Evolutionary conservation across 163 green algal genomes (phyloP).

Genomic region (Scenedesmus sp.): DNA sequence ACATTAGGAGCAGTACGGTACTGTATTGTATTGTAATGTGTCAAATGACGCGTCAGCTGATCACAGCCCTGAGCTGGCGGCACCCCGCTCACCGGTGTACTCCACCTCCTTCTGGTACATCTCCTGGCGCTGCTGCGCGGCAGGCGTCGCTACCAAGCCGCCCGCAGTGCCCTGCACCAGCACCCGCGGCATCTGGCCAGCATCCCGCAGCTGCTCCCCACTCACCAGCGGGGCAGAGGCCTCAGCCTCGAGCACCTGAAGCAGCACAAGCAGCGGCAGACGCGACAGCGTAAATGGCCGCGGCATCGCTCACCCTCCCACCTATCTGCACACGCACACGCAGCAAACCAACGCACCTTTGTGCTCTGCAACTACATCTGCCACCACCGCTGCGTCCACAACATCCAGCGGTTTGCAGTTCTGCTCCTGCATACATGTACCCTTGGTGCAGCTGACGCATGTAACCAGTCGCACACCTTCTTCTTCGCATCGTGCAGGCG

Average conservation of each 20-base stretch:
- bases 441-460: neutral
- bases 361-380: no score
- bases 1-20: no score
- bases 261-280: neutral
- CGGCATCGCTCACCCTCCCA: no score
- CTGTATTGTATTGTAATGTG: no score
- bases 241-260: constrained; percentile 26
- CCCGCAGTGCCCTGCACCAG: constrained; percentile 8
- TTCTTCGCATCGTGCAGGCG: neutral
- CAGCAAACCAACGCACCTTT: no score
- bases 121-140: neutral
- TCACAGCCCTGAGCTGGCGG: no score
- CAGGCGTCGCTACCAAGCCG: neutral
- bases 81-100: neutral
- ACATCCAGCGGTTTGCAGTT: no score
- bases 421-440: no score
- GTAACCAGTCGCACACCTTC: neutral
- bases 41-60: no score
- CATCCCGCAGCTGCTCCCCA: constrained; percentile 1
- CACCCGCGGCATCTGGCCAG: constrained; percentile 16
- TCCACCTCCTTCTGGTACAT: neutral
- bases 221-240: neutral
- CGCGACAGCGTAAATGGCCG: constrained; percentile 26
- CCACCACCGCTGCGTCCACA: no score
- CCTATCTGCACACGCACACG: no score